Evolutionary conservation across 2,329 filamentous ascomycete species (phyloP).

Genomic region (Fusarium clavum): DNA sequence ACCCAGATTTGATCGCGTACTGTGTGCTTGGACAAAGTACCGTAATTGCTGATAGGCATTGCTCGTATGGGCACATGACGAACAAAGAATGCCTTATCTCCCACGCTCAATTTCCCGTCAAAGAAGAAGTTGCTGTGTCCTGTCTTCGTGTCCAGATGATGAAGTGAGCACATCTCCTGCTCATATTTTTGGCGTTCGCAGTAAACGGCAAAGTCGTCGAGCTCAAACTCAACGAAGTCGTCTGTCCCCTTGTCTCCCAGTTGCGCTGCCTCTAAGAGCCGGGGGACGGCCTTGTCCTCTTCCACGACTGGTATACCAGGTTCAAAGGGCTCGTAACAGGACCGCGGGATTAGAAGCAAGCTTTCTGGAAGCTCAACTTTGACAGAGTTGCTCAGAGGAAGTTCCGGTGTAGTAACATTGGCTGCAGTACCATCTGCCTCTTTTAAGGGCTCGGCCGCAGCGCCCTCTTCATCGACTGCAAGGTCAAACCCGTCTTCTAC

Average conservation of each 20-base stretch:
- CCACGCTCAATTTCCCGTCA: conserved; percentile 68
- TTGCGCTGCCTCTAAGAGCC: conserved; percentile 19
- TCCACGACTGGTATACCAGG: conserved; percentile 38
- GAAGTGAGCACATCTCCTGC: conserved; percentile 66
- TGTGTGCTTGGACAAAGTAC: conserved; percentile 56
- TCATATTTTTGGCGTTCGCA: conserved; percentile 51
- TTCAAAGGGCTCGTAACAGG: conserved; percentile 50
- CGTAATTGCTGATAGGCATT: conserved; percentile 76
- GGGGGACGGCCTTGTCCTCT: conserved; percentile 38
- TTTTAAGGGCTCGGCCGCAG: conserved; percentile 7
- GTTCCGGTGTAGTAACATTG: not conserved
- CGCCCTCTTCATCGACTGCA: not conserved
- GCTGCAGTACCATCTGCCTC: not conserved
- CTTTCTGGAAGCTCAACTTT: conserved; percentile 47
- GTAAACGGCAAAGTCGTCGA: conserved; percentile 71
- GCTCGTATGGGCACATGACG: conserved; percentile 65
- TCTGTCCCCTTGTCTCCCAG: conserved; percentile 31
- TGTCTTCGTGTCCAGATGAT: conserved; percentile 59
- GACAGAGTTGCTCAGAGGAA: conserved; percentile 12
- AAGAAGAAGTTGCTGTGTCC: conserved; percentile 61
- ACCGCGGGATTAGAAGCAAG: conserved; percentile 46
- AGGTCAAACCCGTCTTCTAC: not conserved
- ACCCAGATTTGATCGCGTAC: conserved; percentile 72
- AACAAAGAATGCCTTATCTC: conserved; percentile 61
- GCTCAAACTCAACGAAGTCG: conserved; percentile 60